Base-by-base conservation (phyloP, 208 protist genomes). In the Histomonas meleagridis region DNA sequence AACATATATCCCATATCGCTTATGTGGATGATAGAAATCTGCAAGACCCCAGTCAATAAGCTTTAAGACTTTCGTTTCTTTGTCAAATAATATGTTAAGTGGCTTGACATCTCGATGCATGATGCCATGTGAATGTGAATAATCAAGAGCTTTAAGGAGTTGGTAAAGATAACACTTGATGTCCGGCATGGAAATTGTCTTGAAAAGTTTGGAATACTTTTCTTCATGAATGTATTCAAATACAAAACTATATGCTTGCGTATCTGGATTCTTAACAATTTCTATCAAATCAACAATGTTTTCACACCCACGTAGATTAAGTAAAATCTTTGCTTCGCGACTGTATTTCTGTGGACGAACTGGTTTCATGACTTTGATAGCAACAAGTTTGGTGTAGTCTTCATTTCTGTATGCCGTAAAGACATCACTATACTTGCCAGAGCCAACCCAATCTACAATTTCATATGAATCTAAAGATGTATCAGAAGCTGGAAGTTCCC, bases 71-170 rank as follows among this genome's bases (percentile, higher is more conserved):
- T 96, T 94, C 48, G 97, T 95, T 65, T 95, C 92, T 95, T 98
- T 97, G 93, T 99, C 97, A 94, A 99, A 99, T 96, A 99, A 98
- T 38, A 99, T 96, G 92, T 99, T 99, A 92, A 99, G 97, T 46
- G 98, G 98, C 94, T 99, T 99, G 57, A 99, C 97, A 92, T 99
- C 98, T 62, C 98, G 95, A 93, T 99, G 98, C 95, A 99, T 99
- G 72, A 99, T 98, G n/a, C 98, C 98, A n/a, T 86, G 23, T 7
- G 76, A 86, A 46, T 86, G 76, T 38, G 76, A 32, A 86, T 43
- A 86, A 21, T 86, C 46, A 55, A 86, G 14, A 10, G 76, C 76
- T 55, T 46, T 51, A 40, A 86, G 51, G 18, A 86, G 46, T 28
- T 86, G 76, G 55, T 38, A 86, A 23, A 86, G 46, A 26, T 86